Conservation (phyloP, 2,329 filamentous ascomycete species). For the Aspergillus tanneri region DNA sequence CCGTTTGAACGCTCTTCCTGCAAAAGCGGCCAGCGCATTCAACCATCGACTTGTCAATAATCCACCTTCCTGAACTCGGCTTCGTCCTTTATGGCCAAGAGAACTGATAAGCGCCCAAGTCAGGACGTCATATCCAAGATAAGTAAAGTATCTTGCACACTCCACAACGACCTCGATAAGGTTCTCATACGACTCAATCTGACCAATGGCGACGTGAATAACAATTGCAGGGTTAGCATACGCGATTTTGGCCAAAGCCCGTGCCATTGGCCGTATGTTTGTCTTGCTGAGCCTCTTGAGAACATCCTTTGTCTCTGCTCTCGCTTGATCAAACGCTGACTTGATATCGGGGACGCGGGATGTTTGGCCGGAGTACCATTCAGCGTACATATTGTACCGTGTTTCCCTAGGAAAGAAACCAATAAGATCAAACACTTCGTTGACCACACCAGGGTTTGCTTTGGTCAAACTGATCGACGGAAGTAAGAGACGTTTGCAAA, state of each 20-base stretch:
- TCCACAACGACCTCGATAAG: slow-evolving; percentile 93
- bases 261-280: slow-evolving; percentile 81
- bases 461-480: slow-evolving; percentile 85
- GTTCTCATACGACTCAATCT: slow-evolving; percentile 93
- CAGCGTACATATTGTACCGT: slow-evolving; percentile 85
- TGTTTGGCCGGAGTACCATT: slow-evolving; percentile 82
- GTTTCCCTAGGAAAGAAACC: slow-evolving; percentile 72
- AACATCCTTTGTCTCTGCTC: slow-evolving; percentile 75
- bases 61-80: slow-evolving; percentile 62
- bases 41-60: slow-evolving; percentile 89
- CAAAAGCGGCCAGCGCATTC: slow-evolving; percentile 83
- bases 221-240: slow-evolving; percentile 88
- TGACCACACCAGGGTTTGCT: slow-evolving; percentile 77
- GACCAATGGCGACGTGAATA: slow-evolving; percentile 81
- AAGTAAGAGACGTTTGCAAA: slow-evolving; percentile 80
- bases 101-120: slow-evolving; percentile 86
- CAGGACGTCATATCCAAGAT: slow-evolving; percentile 87
- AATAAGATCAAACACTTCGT: slow-evolving; percentile 82
- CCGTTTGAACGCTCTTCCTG: slow-evolving; percentile 82
- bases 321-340: slow-evolving; percentile 72
- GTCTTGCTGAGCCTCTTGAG: slow-evolving; percentile 88
- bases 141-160: slow-evolving; percentile 90
- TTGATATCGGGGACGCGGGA: slow-evolving; percentile 76
- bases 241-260: slow-evolving; percentile 86
- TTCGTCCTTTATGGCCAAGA: slow-evolving; percentile 58